Conservation (phyloP, 176 grass and related monocot genomes). For the Ensete glaucum region DNA sequence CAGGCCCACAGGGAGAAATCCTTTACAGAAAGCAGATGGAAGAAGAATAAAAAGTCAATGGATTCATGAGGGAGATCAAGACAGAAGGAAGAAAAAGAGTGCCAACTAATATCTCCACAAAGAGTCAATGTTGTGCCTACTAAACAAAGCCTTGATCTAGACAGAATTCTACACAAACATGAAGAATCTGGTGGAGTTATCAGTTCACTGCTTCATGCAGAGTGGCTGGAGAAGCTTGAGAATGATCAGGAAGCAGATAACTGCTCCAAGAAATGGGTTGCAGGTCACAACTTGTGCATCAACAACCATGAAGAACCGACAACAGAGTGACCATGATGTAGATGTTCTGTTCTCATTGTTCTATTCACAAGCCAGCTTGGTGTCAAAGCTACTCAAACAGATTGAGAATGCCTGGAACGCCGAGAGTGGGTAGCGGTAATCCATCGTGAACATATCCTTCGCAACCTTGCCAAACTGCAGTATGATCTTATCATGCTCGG, state of each 20-base stretch:
- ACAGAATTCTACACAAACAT: too few species aligned
- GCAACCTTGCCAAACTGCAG: slow-evolving; percentile 16
- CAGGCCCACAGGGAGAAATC: not conserved
- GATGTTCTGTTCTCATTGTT: not conserved
- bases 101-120: too few species aligned
- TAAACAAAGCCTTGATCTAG: too few species aligned
- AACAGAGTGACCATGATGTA: not conserved
- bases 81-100: too few species aligned
- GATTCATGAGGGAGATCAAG: too few species aligned
- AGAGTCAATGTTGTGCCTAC: too few species aligned
- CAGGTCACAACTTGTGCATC: not conserved
- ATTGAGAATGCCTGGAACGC: slow-evolving; percentile 10
- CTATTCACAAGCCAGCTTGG: slow-evolving; percentile 17
- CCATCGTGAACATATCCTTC: slow-evolving; percentile 16
- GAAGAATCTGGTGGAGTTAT: too few species aligned
- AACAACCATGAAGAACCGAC: not conserved
- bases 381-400: slow-evolving; percentile 19
- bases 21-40: not conserved
- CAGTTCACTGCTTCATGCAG: too few species aligned
- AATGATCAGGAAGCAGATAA: not conserved
- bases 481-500: slow-evolving; percentile 12
- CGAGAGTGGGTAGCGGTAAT: slow-evolving; percentile 13
- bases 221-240: not conserved
- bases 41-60: too few species aligned
- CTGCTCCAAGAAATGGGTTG: not conserved